Percentiles rank a stretch among this genome's conserved stretches.
Evolutionary conservation across 441 rosid species (phyloP).

Genomic region (Mallotus repandus): DNA sequence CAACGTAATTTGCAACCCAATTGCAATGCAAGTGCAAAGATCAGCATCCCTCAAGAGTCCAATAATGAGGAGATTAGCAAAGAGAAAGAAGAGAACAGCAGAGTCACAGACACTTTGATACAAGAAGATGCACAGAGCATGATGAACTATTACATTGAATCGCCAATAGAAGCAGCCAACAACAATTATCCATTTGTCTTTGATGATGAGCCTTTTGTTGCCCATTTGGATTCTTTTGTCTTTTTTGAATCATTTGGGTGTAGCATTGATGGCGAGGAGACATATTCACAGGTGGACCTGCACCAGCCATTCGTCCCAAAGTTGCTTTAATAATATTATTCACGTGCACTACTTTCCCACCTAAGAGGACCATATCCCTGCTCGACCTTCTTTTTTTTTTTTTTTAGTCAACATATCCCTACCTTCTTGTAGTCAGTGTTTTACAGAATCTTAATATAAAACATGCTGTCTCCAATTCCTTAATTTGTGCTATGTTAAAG

Average conservation of each 20-base stretch:
- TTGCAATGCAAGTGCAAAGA: conserved; percentile 18
- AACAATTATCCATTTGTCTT: conserved; percentile 36
- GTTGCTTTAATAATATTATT: neutral
- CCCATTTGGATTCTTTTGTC: conserved; percentile 46
- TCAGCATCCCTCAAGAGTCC: conserved; percentile 15
- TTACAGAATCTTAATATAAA: neutral
- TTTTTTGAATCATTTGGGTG: conserved; percentile 35
- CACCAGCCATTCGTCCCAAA: conserved; percentile 6
- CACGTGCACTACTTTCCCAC: neutral
- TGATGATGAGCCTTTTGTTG: conserved; percentile 44
- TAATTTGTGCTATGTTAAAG: neutral
- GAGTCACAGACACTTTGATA: conserved; percentile 29
- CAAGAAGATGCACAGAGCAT: conserved; percentile 39
- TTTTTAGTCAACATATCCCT: too few species aligned
- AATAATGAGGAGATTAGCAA: conserved; percentile 6
- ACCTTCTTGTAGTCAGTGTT: neutral
- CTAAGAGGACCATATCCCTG: neutral
- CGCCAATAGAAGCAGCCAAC: conserved; percentile 34
- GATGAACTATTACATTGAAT: conserved; percentile 33
- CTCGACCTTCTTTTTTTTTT: too few species aligned
- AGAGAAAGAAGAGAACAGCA: conserved; percentile 13
- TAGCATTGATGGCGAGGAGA: conserved; percentile 1
- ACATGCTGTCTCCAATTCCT: neutral
- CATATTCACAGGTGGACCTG: conserved; percentile 10
- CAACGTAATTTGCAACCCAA: conserved; percentile 12